Evolutionary conservation across 2,329 filamentous ascomycete species (phyloP).

Genomic region (Venturia nashicola): DNA sequence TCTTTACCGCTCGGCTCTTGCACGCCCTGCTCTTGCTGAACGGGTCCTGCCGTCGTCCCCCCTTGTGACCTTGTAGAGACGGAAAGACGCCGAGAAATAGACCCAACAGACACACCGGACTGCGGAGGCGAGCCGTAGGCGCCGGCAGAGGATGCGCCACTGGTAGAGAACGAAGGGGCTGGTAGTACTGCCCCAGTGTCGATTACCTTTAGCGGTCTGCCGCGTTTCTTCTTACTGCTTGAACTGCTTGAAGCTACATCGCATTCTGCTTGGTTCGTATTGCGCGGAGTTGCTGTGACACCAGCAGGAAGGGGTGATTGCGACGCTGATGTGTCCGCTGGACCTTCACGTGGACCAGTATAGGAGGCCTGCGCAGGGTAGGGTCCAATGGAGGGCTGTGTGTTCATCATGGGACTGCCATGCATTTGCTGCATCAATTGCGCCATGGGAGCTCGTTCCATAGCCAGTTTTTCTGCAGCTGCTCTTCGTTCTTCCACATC

Average conservation of each 20-base stretch:
- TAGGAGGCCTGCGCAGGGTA: neutral
- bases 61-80: conserved; percentile 5
- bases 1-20: neutral
- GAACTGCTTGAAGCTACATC: conserved; percentile 2
- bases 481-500: conserved; percentile 8
- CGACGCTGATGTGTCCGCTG: neutral
- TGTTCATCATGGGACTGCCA: neutral
- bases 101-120: neutral
- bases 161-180: neutral
- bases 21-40: neutral
- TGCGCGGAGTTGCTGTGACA: conserved; percentile 1
- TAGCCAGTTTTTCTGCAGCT: neutral
- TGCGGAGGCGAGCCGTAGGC: conserved; percentile 3
- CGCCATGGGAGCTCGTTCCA: neutral
- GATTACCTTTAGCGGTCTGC: neutral
- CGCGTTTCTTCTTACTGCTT: conserved; percentile 1
- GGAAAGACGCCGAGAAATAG: neutral
- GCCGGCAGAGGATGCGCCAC: neutral
- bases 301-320: neutral
- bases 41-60: neutral
- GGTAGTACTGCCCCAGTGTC: neutral
- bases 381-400: neutral
- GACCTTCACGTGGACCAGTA: neutral
- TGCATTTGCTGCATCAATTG: neutral
- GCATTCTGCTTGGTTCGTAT: neutral